These are phyloP conservation scores for Vigna nakashimae DNA, from an alignment of 306 rosid species.

Conservation along the genomic window DNA sequence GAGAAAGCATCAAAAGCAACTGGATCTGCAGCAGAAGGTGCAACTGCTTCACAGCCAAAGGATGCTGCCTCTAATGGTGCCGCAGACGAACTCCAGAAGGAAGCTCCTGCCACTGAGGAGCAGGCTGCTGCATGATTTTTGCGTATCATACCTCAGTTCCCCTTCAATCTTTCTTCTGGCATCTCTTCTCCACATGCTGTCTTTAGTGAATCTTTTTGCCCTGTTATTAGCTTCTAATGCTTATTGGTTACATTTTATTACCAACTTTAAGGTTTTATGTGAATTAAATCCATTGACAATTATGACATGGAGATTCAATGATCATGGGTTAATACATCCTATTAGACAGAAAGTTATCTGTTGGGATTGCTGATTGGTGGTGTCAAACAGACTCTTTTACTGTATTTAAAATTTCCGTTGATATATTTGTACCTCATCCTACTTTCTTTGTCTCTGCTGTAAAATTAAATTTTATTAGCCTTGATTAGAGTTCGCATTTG, in stretches of 20 bases:
- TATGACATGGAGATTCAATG: slow-evolving; percentile 50
- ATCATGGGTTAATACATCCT: slow-evolving; percentile 41
- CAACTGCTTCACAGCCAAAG: slow-evolving; percentile 59
- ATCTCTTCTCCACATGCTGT: slow-evolving; percentile 38
- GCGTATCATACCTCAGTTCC: slow-evolving; percentile 28
- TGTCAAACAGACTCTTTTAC: slow-evolving; percentile 3
- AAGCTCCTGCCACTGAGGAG: slow-evolving; percentile 60
- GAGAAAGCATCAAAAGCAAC: slow-evolving; percentile 66
- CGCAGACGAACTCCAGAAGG: slow-evolving; percentile 57
- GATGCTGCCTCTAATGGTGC: slow-evolving; percentile 66
- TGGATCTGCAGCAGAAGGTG: slow-evolving; percentile 60
- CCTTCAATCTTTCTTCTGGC: slow-evolving; percentile 36
- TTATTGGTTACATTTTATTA: slow-evolving; percentile 44
- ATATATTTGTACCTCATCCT: neutral
- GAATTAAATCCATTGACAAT: slow-evolving; percentile 49
- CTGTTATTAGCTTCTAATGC: slow-evolving; percentile 49
- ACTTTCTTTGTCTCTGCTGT: neutral
- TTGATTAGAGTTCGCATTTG: neutral
- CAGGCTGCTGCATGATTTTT: slow-evolving; percentile 54
- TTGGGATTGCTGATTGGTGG: slow-evolving; percentile 21
- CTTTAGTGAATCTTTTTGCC: slow-evolving; percentile 46
- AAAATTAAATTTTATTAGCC: neutral
- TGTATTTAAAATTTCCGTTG: neutral
- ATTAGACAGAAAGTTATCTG: slow-evolving; percentile 21
- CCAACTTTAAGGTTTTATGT: slow-evolving; percentile 47